phyloP scores from a whole-genome alignment of 305 asterid species.

The Rubia tinctorum region DNA sequence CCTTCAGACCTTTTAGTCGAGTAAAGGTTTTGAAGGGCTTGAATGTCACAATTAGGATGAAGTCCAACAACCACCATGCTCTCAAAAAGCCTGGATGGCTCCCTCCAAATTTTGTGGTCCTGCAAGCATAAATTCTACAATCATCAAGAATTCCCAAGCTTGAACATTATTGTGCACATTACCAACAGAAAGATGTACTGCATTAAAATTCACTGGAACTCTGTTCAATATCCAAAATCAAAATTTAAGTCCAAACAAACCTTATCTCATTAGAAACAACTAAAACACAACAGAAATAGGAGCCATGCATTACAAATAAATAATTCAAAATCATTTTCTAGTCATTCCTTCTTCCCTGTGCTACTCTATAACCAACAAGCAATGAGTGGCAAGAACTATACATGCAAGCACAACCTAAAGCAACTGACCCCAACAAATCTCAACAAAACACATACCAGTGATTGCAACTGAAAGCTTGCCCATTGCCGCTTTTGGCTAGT shows the following conservation, averaged over 20 bases:
- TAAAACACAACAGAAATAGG: neutral
- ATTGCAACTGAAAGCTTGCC: slow-evolving; percentile 95
- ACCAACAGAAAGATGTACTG: slow-evolving; percentile 2
- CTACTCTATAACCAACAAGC: neutral
- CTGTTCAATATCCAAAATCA: slow-evolving; percentile 3
- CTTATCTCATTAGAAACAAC: neutral
- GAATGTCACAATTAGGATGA: slow-evolving; percentile 86
- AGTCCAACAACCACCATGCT: slow-evolving; percentile 98
- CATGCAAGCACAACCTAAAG: neutral
- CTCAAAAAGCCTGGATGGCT: slow-evolving; percentile 81
- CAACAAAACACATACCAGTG: slow-evolving; percentile 55
- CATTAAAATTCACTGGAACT: neutral
- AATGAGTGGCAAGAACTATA: neutral
- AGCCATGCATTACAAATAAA: neutral
- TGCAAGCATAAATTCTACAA: slow-evolving; percentile 42
- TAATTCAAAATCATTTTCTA: neutral
- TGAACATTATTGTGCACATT: neutral
- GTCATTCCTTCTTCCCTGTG: neutral
- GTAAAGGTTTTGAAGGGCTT: slow-evolving; percentile 85
- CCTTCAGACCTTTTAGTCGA: slow-evolving; percentile 78
- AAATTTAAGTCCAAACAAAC: slow-evolving; percentile 1
- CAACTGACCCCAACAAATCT: neutral
- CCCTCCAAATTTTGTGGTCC: slow-evolving; percentile 97
- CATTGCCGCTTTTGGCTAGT: slow-evolving; percentile 99
- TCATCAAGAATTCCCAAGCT: slow-evolving; percentile 30